Evolutionary conservation across 441 rosid species (phyloP), one percentile per base, ranked within the genome.

Genomic region (Jatropha multifida): DNA sequence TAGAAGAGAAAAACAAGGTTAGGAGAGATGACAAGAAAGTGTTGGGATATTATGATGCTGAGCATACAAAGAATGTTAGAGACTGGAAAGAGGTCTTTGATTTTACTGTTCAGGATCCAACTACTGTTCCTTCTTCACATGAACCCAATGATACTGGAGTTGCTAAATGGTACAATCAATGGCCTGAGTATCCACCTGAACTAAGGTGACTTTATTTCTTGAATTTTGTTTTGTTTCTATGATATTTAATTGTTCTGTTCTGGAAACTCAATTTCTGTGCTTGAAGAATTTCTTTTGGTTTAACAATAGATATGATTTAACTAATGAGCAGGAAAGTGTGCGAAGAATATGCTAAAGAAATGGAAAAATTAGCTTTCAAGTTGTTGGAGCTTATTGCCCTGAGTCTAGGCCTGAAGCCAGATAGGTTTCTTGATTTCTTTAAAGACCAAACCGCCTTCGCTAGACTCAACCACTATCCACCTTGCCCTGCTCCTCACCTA

Each of bases 41-140:
- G 32, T 32, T 79, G 82, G 96, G 94, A 0, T 93, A 88, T 68
- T 83, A 85, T 78, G 92, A 93, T 37, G 79, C 73, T 1, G 98
- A 93, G 76, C 91, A 85, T 75, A 91, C 93, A 27, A 91, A 90
- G 82, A 93, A 90, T 80, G 89, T 91, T 71, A 83, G 91, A 79
- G 98, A 92, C 15, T 94, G 96, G 98, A 92, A 89, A 74, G 97
- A 94, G 56, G 82, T 92, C 14, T 88, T 90, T 54, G 94, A 94
- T 68, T 81, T 85, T 49, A 40, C 72, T 2, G 54, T 82, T 40
- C 79, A 86, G 17, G 84, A 85, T 7, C 89, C 87, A 4, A 83
- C 86, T 1, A 9, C 80, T 0, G 74, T 82, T 32, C 88, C 93
- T 42, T 91, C 92, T 68, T 85, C 89, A 0, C 52, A 78, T 8